Conservation (phyloP, 805 yeast species). For the Scheffersomyces ergatensis region DNA sequence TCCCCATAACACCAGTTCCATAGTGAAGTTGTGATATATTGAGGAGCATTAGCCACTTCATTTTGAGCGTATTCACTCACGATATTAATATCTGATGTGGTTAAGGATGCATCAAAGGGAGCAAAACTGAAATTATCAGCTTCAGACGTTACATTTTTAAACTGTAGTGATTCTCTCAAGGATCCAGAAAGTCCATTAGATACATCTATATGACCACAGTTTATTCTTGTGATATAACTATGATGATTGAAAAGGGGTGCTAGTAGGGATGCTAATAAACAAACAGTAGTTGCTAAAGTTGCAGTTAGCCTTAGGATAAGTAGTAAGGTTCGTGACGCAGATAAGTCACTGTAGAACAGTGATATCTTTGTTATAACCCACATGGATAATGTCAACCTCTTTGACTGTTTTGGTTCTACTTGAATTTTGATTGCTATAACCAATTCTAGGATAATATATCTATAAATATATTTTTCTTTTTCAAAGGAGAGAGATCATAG, state of each 20-base stretch:
- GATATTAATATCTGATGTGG: slow-evolving; percentile 48
- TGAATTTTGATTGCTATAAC: no score
- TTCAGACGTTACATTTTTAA: slow-evolving; percentile 13
- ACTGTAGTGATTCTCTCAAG: slow-evolving; percentile 32
- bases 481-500: no score
- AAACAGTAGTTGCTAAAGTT: slow-evolving; percentile 13
- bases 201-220: slow-evolving; percentile 52
- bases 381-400: no score
- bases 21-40: slow-evolving; percentile 39
- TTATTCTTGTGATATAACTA: slow-evolving; percentile 35
- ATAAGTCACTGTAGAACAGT: slow-evolving; percentile 20
- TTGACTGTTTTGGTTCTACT: no score
- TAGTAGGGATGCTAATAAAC: slow-evolving; percentile 19
- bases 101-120: slow-evolving; percentile 24
- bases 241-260: slow-evolving; percentile 20
- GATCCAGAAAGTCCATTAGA: slow-evolving; percentile 51
- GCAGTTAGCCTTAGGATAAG: slow-evolving; percentile 22
- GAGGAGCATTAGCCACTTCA: slow-evolving; percentile 49
- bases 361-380: no score
- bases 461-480: no score
- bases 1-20: slow-evolving; percentile 47
- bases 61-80: slow-evolving; percentile 44
- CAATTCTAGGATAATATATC: no score
- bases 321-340: slow-evolving; percentile 21
- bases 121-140: neutral